These are phyloP conservation scores for Lycium barbarum DNA, from an alignment of 257 asterid species.

Conservation along the genomic window DNA sequence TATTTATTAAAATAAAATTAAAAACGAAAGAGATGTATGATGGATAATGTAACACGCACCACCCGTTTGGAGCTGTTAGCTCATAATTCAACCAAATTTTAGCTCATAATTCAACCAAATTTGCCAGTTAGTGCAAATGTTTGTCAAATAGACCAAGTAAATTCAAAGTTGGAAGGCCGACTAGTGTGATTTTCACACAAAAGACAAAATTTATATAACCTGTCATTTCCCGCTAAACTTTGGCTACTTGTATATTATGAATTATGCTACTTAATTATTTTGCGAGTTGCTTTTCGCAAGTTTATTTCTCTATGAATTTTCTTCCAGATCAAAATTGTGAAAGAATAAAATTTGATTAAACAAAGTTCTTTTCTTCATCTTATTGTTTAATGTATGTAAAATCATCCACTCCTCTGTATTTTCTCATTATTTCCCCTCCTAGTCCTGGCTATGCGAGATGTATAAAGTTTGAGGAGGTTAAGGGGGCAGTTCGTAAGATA, in stretches of 20 bases:
- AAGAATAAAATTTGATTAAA: neutral
- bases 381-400: neutral
- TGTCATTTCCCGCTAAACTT: neutral
- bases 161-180: neutral
- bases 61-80: slow-evolving; percentile 25
- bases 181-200: neutral
- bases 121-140: slow-evolving; percentile 31
- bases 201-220: neutral
- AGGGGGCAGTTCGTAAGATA: no score
- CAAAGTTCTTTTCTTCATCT: neutral
- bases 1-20: neutral
- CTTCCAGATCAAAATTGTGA: neutral
- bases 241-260: neutral
- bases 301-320: neutral
- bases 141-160: slow-evolving; percentile 17
- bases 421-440: no score
- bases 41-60: slow-evolving; percentile 48
- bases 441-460: no score
- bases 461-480: no score
- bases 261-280: neutral
- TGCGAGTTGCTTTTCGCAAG: neutral
- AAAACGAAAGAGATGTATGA: slow-evolving; percentile 39
- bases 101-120: slow-evolving; percentile 25
- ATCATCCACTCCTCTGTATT: no score
- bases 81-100: slow-evolving; percentile 29